phyloP scores from a whole-genome alignment of 1,284 basidiomycete species.

The Polyporus tsugae region DNA sequence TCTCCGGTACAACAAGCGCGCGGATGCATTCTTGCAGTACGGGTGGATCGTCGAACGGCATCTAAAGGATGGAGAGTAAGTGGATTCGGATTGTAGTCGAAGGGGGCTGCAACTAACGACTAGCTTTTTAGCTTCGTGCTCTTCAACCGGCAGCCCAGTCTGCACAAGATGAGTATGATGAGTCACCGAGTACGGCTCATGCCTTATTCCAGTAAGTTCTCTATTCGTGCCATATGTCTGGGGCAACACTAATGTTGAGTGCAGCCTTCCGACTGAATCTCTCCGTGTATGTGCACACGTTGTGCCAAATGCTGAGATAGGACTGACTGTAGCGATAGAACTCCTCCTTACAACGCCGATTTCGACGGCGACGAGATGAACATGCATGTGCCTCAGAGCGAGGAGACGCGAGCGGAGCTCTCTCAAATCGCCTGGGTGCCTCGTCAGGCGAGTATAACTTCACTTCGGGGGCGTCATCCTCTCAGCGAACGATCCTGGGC shows the following conservation, averaged over 20 bases:
- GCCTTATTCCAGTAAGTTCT: slow-evolving; percentile 95
- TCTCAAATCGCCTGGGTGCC: slow-evolving; percentile 99
- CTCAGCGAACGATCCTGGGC: background rate
- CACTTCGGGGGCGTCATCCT: background rate
- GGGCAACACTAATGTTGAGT: slow-evolving; percentile 39
- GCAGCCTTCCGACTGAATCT: slow-evolving; percentile 95
- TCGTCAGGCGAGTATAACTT: slow-evolving; percentile 67
- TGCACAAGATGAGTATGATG: slow-evolving; percentile 99
- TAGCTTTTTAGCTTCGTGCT: slow-evolving; percentile 77
- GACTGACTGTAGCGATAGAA: slow-evolving; percentile 52
- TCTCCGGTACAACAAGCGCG: slow-evolving; percentile 95
- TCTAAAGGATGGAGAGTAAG: slow-evolving; percentile 96
- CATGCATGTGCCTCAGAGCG: slow-evolving; percentile 98
- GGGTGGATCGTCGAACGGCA: slow-evolving; percentile 99
- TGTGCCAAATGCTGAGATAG: background rate
- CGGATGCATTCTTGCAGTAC: slow-evolving; percentile 97
- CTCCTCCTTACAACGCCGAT: slow-evolving; percentile 94
- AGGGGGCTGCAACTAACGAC: background rate
- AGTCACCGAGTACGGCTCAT: slow-evolving; percentile 97
- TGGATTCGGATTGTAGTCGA: slow-evolving; percentile 31
- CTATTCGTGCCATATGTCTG: background rate
- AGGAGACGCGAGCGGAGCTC: slow-evolving; percentile 98
- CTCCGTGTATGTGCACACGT: slow-evolving; percentile 81
- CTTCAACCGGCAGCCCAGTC: slow-evolving; percentile 97
- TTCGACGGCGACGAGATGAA: slow-evolving; percentile 99